phyloP scores from a whole-genome alignment of 169 alveolate genomes.

The Plasmodium gonderi region DNA sequence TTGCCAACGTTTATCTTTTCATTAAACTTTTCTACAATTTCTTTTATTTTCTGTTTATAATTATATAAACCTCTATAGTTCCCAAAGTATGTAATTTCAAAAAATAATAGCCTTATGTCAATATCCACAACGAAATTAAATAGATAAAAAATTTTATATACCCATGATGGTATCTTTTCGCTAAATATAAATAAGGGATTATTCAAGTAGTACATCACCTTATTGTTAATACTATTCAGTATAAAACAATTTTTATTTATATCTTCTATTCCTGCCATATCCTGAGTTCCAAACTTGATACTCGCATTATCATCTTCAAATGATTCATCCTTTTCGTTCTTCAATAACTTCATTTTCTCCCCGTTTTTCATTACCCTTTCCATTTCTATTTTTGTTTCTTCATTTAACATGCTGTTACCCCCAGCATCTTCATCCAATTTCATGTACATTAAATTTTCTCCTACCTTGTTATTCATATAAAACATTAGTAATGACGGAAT shows the following conservation, averaged over 20 bases:
- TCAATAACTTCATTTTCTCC: not conserved
- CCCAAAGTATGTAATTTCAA: conserved; percentile 65
- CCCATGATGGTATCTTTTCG: conserved; percentile 73
- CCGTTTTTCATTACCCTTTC: not conserved
- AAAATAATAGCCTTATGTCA: conserved; percentile 61
- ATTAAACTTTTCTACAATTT: conserved; percentile 73
- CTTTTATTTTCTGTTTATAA: conserved; percentile 73
- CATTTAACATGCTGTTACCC: not conserved
- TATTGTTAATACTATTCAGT: conserved; percentile 65
- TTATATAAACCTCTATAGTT: conserved; percentile 74
- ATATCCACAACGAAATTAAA: conserved; percentile 64
- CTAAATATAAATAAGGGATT: conserved; percentile 69
- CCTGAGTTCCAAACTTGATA: not conserved
- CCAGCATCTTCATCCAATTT: not conserved
- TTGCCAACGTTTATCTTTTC: conserved; percentile 47
- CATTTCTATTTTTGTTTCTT: conserved; percentile 16
- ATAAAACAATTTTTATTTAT: conserved; percentile 49
- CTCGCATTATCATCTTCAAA: not conserved
- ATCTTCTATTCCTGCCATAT: not conserved
- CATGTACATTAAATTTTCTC: not conserved
- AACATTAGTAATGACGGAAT: not conserved
- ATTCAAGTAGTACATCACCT: conserved; percentile 63
- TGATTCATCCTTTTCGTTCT: not conserved
- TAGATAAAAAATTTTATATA: conserved; percentile 61
- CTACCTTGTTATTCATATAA: conserved; percentile 10